A percentile compares a stretch with the other conserved stretches of the same genome.
Evolutionary conservation across 495 filamentous ascomycete species (phyloP).

Genomic region (Jackrogersella minutella): DNA sequence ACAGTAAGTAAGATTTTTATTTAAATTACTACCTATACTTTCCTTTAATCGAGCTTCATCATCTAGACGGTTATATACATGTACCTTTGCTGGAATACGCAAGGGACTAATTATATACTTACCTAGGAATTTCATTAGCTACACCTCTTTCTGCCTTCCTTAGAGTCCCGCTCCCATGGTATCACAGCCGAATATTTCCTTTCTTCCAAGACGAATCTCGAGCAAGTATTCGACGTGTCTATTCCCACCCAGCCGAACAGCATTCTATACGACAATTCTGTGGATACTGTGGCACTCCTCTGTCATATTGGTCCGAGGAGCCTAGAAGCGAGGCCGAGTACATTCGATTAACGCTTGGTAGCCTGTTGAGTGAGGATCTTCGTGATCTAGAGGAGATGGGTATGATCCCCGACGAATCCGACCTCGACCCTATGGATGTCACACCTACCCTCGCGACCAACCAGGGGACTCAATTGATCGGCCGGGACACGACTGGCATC

Average conservation of each 20-base stretch:
- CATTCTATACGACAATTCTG: constrained; percentile 80
- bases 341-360: constrained; percentile 78
- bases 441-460: constrained; percentile 24
- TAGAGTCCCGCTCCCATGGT: constrained; percentile 79
- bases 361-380: constrained; percentile 70
- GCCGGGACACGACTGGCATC: constrained; percentile 59
- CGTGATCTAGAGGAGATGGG: constrained; percentile 72
- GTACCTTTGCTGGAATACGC: not conserved
- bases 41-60: no score
- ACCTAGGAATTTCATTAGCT: constrained; percentile 68
- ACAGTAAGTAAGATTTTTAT: constrained; percentile 62
- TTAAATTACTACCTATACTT: not conserved
- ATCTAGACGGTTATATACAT: not conserved
- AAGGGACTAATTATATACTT: constrained; percentile 3
- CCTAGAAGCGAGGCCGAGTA: constrained; percentile 73
- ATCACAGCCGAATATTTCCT: constrained; percentile 72
- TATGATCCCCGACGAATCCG: constrained; percentile 59
- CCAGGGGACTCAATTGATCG: constrained; percentile 41
- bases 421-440: constrained; percentile 45
- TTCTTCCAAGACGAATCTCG: constrained; percentile 82
- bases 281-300: constrained; percentile 85
- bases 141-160: constrained; percentile 80
- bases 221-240: constrained; percentile 72
- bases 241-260: constrained; percentile 66
- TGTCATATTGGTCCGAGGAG: constrained; percentile 81